Base-by-base conservation (phyloP, 2,329 filamentous ascomycete species). In the Cadophora malorum region DNA sequence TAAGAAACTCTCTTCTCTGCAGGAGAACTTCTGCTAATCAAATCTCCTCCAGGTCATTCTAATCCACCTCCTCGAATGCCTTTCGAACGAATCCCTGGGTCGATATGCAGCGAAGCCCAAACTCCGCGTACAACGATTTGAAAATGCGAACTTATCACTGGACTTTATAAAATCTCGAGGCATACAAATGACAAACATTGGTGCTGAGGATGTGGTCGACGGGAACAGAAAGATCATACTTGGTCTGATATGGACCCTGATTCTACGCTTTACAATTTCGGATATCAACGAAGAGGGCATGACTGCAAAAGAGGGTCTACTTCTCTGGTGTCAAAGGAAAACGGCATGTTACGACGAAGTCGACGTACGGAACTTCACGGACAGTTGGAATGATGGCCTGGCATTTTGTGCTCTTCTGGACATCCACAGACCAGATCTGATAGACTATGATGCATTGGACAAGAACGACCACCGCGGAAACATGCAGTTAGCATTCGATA, bases 301-400 rank as follows among this genome's bases (percentile, higher is more conserved):
- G 88, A 97, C 95, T 63, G 96, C 96, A 67, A 97, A 98, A 80
- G 96, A 98, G 79, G 96, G 96, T 71, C 82, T 99, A 75, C 81
- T 99, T 67, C 82, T 99, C 28, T 99, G 96, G 96, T 99, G 96
- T 83, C 95, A 99, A 82, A 87, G 96, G 75, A 99, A 99, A 83
- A 99, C 96, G 35, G 96, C 96, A 8, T 99, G 96, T 81, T 99
- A 99, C 79, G 94, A 97, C 69, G 96, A 96, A 78, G 94, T 99
- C 25, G 91, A 98, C 74, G 94, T 99, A 49, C 88, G 93, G 64
- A 95, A 99, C 81, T 99, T 99, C 79, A 97, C 94, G 67, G 84
- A 85, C 41, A 98, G 96, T 80, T 99, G 96, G 96, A 99, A 97
- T 78, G 92, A 99, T 79, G 96, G 96, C 10, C 84, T 99, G 68